Conservation (phyloP, 1,284 basidiomycete genomes). For the Ceratobasidium sp. region DNA sequence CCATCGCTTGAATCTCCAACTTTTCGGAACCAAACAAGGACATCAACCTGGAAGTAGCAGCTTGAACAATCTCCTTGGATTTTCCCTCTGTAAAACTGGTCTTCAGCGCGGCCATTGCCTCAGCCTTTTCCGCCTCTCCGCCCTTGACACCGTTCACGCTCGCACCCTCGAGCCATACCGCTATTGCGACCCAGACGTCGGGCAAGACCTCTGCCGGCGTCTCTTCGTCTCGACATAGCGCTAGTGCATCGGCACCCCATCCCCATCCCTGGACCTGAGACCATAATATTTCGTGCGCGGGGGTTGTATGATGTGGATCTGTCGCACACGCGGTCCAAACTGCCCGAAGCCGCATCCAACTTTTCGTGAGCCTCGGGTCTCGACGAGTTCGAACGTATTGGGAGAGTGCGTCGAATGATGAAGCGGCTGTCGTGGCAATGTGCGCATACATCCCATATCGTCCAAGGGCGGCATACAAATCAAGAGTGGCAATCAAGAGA, state of each 20-base stretch:
- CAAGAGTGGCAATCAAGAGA: constrained; percentile 67
- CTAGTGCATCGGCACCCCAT: constrained; percentile 70
- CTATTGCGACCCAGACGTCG: constrained; percentile 62
- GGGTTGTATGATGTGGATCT: constrained; percentile 88
- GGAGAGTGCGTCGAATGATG: constrained; percentile 55
- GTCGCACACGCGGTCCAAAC: constrained; percentile 83
- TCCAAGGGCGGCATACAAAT: constrained; percentile 70
- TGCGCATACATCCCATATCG: constrained; percentile 79
- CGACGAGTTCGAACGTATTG: constrained; percentile 48
- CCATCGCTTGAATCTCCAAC: constrained; percentile 22
- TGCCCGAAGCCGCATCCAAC: constrained; percentile 64
- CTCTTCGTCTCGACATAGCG: constrained; percentile 43
- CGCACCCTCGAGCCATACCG: constrained; percentile 78
- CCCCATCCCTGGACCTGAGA: constrained; percentile 79
- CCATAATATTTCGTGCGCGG: constrained; percentile 89
- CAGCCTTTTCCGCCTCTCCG: constrained; percentile 67
- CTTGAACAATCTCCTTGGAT: not conserved
- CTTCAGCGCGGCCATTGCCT: constrained; percentile 38
- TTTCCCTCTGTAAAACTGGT: not conserved
- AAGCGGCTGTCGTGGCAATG: constrained; percentile 67
- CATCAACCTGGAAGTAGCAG: not conserved
- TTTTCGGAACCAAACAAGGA: not conserved
- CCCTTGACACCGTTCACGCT: constrained; percentile 70
- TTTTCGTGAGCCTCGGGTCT: constrained; percentile 43
- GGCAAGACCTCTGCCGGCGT: constrained; percentile 52